phyloP scores from a whole-genome alignment of 2,329 filamentous ascomycete species.

The Botrytis fragariae region DNA sequence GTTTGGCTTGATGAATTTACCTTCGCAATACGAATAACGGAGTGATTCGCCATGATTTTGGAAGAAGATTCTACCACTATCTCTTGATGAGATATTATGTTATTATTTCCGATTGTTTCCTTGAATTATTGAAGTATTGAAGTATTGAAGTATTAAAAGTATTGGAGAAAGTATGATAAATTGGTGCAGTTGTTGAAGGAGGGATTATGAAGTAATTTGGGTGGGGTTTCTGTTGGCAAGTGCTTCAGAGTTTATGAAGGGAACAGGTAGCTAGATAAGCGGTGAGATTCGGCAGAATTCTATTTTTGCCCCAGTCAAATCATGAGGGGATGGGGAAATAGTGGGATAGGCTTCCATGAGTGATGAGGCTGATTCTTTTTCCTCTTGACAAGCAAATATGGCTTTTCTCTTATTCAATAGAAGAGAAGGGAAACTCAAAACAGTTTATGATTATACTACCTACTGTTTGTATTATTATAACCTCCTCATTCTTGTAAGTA shows the following conservation, averaged over 20 bases:
- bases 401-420: neutral
- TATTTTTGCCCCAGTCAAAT: neutral
- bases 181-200: neutral
- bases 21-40: slow-evolving; percentile 83
- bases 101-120: neutral
- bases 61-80: neutral
- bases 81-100: neutral
- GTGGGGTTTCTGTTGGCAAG: neutral
- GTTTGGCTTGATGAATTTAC: slow-evolving; percentile 45
- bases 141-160: neutral
- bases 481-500: neutral
- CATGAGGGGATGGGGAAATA: neutral
- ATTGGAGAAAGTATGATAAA: neutral
- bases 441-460: too few species aligned
- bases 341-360: neutral
- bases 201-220: neutral
- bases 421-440: neutral
- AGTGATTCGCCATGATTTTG: slow-evolving; percentile 70
- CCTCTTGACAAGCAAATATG: neutral
- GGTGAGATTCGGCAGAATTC: neutral
- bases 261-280: neutral
- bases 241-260: neutral
- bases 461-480: too few species aligned
- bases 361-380: neutral
- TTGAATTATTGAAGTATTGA: neutral